These are phyloP conservation scores for Tolypocladium amazonense DNA, from an alignment of 2,329 filamentous ascomycete genomes.

Conservation along the genomic window DNA sequence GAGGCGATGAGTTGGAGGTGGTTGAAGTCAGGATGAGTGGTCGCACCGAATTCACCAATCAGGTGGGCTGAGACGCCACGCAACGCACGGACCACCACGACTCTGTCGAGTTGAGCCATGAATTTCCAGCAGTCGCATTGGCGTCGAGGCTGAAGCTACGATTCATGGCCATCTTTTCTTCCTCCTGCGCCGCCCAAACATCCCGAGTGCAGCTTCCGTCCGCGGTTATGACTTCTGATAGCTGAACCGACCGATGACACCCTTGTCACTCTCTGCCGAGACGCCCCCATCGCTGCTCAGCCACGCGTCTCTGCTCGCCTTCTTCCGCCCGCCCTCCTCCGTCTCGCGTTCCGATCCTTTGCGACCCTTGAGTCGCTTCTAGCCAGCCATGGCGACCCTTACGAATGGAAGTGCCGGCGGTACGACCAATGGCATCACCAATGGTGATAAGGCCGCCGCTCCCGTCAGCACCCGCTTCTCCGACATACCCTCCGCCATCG, in stretches of 20 bases:
- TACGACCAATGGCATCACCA: conserved; percentile 27
- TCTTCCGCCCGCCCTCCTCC: neutral
- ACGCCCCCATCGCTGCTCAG: conserved; percentile 18
- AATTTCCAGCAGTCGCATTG: neutral
- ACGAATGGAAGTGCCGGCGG: conserved; percentile 28
- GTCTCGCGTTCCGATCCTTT: neutral
- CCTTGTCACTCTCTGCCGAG: conserved; percentile 14
- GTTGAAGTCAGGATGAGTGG: neutral
- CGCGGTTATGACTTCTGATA: conserved; percentile 13
- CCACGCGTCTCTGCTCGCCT: conserved; percentile 16
- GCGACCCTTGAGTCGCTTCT: neutral
- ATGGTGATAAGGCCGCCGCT: conserved; percentile 22
- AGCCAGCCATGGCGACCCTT: conserved; percentile 27
- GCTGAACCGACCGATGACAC: conserved; percentile 15
- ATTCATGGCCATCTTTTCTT: neutral
- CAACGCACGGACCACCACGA: neutral
- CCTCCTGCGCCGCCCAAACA: neutral
- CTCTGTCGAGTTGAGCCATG: neutral
- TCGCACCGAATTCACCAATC: neutral
- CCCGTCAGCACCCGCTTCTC: conserved; percentile 48
- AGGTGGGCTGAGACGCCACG: neutral
- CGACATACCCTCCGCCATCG: conserved; percentile 54
- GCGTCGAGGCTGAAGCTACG: neutral
- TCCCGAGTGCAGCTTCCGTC: neutral
- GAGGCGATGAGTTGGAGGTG: neutral